Evolutionary conservation across 345 rosid genomes (phyloP).

Genomic region (Salix arbutifolia): DNA sequence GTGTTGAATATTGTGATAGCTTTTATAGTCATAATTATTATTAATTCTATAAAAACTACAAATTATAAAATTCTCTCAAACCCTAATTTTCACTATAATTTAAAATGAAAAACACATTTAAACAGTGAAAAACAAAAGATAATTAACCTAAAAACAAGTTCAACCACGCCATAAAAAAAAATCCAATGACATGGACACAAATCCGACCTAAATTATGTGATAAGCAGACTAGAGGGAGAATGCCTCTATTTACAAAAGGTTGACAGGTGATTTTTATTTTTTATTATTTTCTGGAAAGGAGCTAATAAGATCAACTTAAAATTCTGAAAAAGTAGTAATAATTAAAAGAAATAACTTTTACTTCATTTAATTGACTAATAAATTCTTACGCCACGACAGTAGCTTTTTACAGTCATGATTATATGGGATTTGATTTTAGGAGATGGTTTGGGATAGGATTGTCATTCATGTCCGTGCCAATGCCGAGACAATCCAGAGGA

Average conservation of each 20-base stretch:
- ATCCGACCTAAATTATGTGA: neutral
- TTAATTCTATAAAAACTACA: too few species aligned
- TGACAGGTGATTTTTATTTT: neutral
- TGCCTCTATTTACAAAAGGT: neutral
- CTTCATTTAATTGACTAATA: neutral
- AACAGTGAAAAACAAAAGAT: too few species aligned
- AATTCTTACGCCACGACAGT: neutral
- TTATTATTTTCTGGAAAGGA: neutral
- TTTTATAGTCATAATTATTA: too few species aligned
- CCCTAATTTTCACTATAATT: too few species aligned
- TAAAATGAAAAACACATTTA: too few species aligned
- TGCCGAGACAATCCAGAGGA: slow-evolving; percentile 1
- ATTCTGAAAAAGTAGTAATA: neutral
- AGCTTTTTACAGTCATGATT: neutral
- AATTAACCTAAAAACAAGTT: too few species aligned
- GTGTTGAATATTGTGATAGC: too few species aligned
- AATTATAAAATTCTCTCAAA: too few species aligned
- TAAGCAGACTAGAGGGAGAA: neutral
- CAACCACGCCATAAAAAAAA: too few species aligned
- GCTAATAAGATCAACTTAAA: neutral
- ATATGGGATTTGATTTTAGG: neutral
- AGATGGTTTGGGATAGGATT: slow-evolving; percentile 10
- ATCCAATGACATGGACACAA: too few species aligned
- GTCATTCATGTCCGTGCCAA: slow-evolving; percentile 14
- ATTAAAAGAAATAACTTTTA: neutral